Base-by-base conservation (phyloP, 2,329 filamentous ascomycete genomes). In the Septoria petroselini region DNA sequence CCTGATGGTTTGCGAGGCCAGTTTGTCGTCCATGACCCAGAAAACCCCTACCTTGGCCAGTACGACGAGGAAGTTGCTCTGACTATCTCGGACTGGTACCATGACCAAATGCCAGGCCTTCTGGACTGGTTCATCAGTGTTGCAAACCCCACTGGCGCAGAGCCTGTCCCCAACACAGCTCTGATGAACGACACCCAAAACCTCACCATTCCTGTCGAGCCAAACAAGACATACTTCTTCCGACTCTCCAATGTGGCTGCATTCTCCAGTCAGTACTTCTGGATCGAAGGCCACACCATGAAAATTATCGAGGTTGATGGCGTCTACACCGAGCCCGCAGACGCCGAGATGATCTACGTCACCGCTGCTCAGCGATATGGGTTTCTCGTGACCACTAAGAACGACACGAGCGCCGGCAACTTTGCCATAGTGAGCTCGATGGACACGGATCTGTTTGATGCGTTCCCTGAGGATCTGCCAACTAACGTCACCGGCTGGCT, bases 51-150 rank as follows among this genome's bases (percentile, higher is more conserved):
- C 55, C 66, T 71, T 17, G 75, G 76, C 40, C 68, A 79, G 35
- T 80, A 81, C 25, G 74, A 78, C 27, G 76, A 77, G 34, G 85
- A 88, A 54, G 70, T 82, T 25, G 72, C 84, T 0, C 63, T 88
- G 14, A 84, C 85, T 55, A 68, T 89, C n/a, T 83, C 82, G 14
- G 85, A 89, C 59, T 85, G 85, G 73, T 88, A 89, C 51, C 83
- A 88, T 58, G 79, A 84, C 40, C 65, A 71, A 23, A 76, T 77
- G 71, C 67, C 67, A 2, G 62, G 58, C n/a, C 68, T 83, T 0
- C 61, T 81, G n/a, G 70, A 73, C 45, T 66, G 72, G n/a, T 81
- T 81, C 57, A 74, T 85, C 33, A 75, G 57, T 58, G 65, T 75
- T 15, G 68, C 69, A 40, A 81, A 81, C 49, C 78, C 76, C 0